Conservation (phyloP, 768 basidiomycete genomes). For the Leccinum arenicola region DNA sequence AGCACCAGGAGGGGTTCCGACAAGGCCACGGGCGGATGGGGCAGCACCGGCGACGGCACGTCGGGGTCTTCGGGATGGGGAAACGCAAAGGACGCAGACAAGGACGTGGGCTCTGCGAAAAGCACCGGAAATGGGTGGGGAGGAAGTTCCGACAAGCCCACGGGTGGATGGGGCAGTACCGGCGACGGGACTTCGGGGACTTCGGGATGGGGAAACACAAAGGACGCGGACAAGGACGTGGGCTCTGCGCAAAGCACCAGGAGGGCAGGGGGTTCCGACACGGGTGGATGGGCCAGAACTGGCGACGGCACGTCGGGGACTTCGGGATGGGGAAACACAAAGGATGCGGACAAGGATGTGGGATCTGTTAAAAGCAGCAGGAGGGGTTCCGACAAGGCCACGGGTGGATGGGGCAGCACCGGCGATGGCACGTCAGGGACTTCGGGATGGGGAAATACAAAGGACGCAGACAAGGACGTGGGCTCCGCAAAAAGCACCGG, state of each 20-base stretch:
- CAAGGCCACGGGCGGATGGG: not conserved
- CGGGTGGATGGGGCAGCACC: not conserved
- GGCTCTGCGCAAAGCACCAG: not conserved
- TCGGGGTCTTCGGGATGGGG: not conserved
- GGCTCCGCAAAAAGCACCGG: not conserved
- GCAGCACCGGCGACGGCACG: not conserved
- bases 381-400: not conserved
- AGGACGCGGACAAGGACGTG: not conserved
- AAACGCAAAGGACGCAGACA: not conserved
- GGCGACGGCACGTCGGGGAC: not conserved
- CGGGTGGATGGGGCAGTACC: conserved; percentile 3
- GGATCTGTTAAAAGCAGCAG: not conserved
- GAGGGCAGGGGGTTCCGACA: not conserved
- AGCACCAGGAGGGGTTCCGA: not conserved
- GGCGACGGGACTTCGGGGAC: conserved; percentile 1
- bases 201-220: conserved; percentile 5
- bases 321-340: too few relatives aligned
- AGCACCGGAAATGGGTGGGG: not conserved
- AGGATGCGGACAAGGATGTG: not conserved
- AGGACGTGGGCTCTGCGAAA: not conserved
- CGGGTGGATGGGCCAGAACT: not conserved
- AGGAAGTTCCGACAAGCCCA: not conserved
- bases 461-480: not conserved
- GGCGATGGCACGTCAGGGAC: not conserved
- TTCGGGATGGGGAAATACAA: not conserved